phyloP scores from a whole-genome alignment of 208 protist species.

The Leishmania major region DNA sequence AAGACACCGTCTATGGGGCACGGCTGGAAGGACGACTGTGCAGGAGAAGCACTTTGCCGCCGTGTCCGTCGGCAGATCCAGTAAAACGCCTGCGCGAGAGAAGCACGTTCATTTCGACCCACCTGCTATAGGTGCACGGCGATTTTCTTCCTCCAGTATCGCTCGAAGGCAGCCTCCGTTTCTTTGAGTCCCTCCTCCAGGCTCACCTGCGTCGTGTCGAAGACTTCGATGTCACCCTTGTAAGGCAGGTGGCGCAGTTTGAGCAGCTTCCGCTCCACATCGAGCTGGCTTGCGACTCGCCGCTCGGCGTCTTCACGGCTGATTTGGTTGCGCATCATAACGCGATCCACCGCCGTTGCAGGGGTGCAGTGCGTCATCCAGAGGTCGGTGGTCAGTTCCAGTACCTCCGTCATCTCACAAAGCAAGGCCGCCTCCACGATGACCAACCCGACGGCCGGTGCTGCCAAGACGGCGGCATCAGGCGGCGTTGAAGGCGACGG shows the following conservation, averaged over 20 bases:
- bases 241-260: constrained; percentile 41
- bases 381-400: constrained; percentile 52
- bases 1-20: background rate
- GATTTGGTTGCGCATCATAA: constrained; percentile 53
- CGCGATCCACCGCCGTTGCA: constrained; percentile 42
- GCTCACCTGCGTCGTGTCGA: constrained; percentile 61
- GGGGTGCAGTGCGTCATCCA: constrained; percentile 72
- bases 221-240: constrained; percentile 38
- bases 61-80: background rate
- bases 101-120: background rate
- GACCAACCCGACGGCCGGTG: constrained; percentile 36
- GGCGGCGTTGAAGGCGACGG: background rate
- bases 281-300: constrained; percentile 53
- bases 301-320: constrained; percentile 38
- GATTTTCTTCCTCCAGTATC: constrained; percentile 53
- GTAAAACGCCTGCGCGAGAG: background rate
- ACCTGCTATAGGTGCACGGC: constrained; percentile 10
- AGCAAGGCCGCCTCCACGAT: constrained; percentile 79
- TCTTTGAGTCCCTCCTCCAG: constrained; percentile 50
- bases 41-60: background rate
- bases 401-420: constrained; percentile 44
- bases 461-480: background rate
- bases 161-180: constrained; percentile 45
- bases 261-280: constrained; percentile 29
- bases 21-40: background rate